A percentile compares a stretch with the other conserved stretches of the same genome.
These are phyloP conservation scores for Colletotrichum nymphaeae DNA, from an alignment of 2,329 filamentous ascomycete species.

Conservation along the genomic window DNA sequence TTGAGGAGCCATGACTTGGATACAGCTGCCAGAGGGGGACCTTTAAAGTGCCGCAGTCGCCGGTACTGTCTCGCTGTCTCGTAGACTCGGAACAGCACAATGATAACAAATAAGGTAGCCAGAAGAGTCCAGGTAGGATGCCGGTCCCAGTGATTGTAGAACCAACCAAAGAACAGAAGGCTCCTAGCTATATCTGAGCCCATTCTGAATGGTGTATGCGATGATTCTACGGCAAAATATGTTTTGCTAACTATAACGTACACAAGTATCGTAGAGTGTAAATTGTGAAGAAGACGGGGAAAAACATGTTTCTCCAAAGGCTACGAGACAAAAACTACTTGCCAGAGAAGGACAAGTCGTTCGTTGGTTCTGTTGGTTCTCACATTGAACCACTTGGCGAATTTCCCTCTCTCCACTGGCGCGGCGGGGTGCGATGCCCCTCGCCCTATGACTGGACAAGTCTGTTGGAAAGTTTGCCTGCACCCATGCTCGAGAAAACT, in stretches of 20 bases:
- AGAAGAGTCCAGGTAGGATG: neutral
- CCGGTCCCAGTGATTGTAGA: neutral
- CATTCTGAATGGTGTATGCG: neutral
- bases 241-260: neutral
- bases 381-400: too few relatives aligned
- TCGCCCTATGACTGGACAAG: too few relatives aligned
- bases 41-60: slow-evolving; percentile 53
- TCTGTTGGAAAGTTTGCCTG: too few relatives aligned
- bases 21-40: slow-evolving; percentile 49
- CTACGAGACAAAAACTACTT: too few relatives aligned
- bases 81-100: slow-evolving; percentile 28
- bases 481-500: too few relatives aligned
- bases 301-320: too few relatives aligned
- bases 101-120: neutral
- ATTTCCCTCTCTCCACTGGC: too few relatives aligned
- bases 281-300: neutral
- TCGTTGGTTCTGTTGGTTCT: too few relatives aligned
- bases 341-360: too few relatives aligned
- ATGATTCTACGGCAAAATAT: neutral
- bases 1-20: slow-evolving; percentile 54
- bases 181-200: neutral
- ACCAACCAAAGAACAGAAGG: neutral
- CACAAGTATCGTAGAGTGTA: neutral
- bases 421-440: too few relatives aligned
- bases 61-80: slow-evolving; percentile 44